Percentiles rank a stretch among this genome's conserved stretches.
These are phyloP conservation scores for Craterostigma plantagineum DNA, from an alignment of 257 asterid genomes.

Conservation along the genomic window DNA sequence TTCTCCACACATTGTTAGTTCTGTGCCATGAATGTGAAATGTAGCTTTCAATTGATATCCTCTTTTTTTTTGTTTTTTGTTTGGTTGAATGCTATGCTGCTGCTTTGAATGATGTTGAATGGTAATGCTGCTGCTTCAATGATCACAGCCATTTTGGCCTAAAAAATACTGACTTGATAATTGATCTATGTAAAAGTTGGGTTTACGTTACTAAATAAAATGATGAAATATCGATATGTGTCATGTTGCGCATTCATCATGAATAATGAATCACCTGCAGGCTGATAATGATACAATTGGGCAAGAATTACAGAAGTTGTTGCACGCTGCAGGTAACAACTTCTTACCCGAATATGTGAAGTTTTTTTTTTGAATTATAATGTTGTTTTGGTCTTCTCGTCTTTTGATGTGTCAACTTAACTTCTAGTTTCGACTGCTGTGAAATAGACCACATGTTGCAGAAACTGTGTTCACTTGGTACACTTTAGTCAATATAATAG, in stretches of 20 bases:
- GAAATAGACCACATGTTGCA: too few relatives aligned
- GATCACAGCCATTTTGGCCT: too few relatives aligned
- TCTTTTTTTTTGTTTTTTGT: too few relatives aligned
- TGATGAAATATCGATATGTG: background rate
- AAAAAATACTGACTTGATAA: too few relatives aligned
- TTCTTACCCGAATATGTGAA: background rate
- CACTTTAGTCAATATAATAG: too few relatives aligned
- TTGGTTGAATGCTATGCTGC: too few relatives aligned
- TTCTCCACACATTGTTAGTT: background rate
- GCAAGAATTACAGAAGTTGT: constrained; percentile 79
- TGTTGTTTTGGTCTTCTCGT: background rate
- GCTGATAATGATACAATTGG: constrained; percentile 78
- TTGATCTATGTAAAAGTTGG: too few relatives aligned
- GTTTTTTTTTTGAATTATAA: background rate
- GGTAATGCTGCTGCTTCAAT: too few relatives aligned
- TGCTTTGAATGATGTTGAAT: too few relatives aligned
- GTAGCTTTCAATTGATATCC: background rate
- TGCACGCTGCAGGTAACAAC: constrained; percentile 74
- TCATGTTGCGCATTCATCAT: constrained; percentile 2
- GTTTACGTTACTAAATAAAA: too few relatives aligned
- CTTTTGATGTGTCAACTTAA: background rate
- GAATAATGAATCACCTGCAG: constrained; percentile 18
- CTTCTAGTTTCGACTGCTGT: too few relatives aligned
- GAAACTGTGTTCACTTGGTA: too few relatives aligned
- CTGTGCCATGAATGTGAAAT: background rate